Evolutionary conservation across 306 rosid species (phyloP).

Genomic region (Rosa rugosa): DNA sequence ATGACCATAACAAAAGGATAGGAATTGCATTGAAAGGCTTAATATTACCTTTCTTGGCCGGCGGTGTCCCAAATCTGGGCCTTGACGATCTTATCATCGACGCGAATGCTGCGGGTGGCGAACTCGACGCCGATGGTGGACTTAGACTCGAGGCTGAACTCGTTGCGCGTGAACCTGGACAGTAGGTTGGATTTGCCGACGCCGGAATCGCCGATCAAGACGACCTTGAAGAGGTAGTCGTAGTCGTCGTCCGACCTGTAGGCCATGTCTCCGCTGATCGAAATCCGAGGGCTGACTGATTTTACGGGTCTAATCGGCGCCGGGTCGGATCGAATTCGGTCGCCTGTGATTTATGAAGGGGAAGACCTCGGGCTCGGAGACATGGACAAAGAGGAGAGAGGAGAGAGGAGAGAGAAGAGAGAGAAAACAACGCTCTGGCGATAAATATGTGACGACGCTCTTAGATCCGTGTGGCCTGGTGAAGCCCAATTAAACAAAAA

Average conservation of each 20-base stretch:
- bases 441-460: too few species aligned
- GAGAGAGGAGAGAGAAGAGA: background rate
- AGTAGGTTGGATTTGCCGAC: constrained; percentile 58
- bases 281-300: background rate
- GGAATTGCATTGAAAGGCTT: background rate
- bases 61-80: constrained; percentile 75
- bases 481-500: too few species aligned
- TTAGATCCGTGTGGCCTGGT: too few species aligned
- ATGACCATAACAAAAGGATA: background rate
- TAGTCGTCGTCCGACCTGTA: constrained; percentile 58
- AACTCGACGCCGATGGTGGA: constrained; percentile 61
- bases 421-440: too few species aligned
- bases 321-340: constrained; percentile 20
- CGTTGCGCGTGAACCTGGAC: constrained; percentile 56
- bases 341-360: background rate
- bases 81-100: constrained; percentile 52
- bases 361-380: constrained; percentile 3
- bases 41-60: constrained; percentile 48
- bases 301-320: background rate
- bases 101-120: constrained; percentile 52
- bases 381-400: background rate
- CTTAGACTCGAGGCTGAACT: constrained; percentile 58
- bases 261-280: constrained; percentile 14
- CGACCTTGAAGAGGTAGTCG: constrained; percentile 60
- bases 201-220: constrained; percentile 58